Conservation (phyloP, 208 protist genomes). For the Acanthamoeba triangularis region DNA sequence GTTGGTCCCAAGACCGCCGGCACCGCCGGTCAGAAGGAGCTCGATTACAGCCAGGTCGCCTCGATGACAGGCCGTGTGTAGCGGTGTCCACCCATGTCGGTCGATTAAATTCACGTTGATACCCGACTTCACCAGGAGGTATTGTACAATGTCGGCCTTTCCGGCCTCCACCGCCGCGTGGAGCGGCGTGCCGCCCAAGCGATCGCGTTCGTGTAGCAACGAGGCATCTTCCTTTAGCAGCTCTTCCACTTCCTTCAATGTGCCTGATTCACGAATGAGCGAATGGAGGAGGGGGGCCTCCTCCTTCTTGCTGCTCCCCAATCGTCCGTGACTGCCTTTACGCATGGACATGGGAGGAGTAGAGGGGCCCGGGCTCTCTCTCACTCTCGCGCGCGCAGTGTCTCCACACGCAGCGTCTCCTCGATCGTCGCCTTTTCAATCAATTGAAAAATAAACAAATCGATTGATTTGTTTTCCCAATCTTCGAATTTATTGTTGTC, state of each 20-base stretch:
- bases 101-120: conserved; percentile 29
- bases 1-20: background rate
- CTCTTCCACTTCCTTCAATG: conserved; percentile 30
- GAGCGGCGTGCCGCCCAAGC: background rate
- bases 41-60: conserved; percentile 47
- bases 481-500: too few species aligned
- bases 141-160: conserved; percentile 28
- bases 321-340: background rate
- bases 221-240: background rate
- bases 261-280: conserved; percentile 30
- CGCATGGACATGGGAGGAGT: too few species aligned
- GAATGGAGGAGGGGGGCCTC: conserved; percentile 14
- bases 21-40: conserved; percentile 20
- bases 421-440: too few species aligned
- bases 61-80: conserved; percentile 50
- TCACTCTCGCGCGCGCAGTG: too few species aligned
- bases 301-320: conserved; percentile 30
- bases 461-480: too few species aligned
- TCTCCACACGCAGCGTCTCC: too few species aligned
- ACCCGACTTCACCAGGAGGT: background rate
- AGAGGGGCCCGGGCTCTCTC: too few species aligned
- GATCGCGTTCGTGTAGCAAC: background rate
- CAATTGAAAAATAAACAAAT: too few species aligned
- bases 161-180: conserved; percentile 65
- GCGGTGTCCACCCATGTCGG: conserved; percentile 44